A percentile compares a stretch with the other conserved stretches of the same genome.
phyloP scores from a whole-genome alignment of 2,329 filamentous ascomycete genomes.

The Didymella glomerata region DNA sequence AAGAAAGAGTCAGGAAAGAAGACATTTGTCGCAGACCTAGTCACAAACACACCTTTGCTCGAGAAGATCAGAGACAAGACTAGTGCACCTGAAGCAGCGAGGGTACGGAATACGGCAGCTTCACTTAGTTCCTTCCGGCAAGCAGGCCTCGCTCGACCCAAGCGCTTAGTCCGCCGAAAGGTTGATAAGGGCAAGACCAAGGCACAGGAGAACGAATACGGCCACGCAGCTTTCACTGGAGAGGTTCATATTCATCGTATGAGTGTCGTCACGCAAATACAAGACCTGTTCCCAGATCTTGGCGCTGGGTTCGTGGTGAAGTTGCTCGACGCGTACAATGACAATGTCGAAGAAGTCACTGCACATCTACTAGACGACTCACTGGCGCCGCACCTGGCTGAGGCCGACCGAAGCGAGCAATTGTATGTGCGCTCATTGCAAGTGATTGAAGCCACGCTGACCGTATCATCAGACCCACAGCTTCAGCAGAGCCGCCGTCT shows the following conservation, averaged over 20 bases:
- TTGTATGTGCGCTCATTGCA: constrained; percentile 53
- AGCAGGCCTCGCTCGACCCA: constrained; percentile 61
- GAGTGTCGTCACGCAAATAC: constrained; percentile 87
- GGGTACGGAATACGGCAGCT: constrained; percentile 68
- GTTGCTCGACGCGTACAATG: constrained; percentile 79
- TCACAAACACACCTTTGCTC: constrained; percentile 81
- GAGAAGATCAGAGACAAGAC: constrained; percentile 67
- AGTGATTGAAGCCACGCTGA: constrained; percentile 22
- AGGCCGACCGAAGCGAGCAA: constrained; percentile 70
- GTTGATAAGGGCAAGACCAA: constrained; percentile 72
- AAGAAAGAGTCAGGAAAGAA: constrained; percentile 51
- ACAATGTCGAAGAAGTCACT: constrained; percentile 81
- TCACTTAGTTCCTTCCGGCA: constrained; percentile 67
- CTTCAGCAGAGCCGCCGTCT: constrained; percentile 31
- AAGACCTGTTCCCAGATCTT: constrained; percentile 89
- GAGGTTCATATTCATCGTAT: constrained; percentile 79
- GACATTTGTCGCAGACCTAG: constrained; percentile 81
- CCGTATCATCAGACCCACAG: constrained; percentile 25
- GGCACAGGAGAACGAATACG: constrained; percentile 46
- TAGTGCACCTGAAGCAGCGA: constrained; percentile 59
- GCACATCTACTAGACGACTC: constrained; percentile 82
- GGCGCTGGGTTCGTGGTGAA: constrained; percentile 82
- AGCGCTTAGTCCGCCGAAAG: constrained; percentile 64
- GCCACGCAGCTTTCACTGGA: constrained; percentile 47
- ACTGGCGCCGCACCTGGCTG: constrained; percentile 72